Conservation (phyloP, 305 asterid species). For the Stenogyne calaminthoides region DNA sequence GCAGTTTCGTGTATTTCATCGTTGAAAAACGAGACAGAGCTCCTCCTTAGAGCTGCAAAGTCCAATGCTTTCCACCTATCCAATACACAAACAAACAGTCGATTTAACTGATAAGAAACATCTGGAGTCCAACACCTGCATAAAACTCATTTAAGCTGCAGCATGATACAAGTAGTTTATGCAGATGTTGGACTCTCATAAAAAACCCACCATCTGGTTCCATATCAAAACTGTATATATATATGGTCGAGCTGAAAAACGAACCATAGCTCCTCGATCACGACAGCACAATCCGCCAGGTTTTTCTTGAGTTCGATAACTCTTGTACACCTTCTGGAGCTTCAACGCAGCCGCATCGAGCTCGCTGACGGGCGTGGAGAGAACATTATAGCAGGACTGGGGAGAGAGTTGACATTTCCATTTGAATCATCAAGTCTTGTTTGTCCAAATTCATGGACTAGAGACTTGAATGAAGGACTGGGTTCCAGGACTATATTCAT, state of each 20-base stretch:
- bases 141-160: too few relatives aligned
- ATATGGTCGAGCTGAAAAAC: constrained; percentile 18
- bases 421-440: constrained; percentile 25
- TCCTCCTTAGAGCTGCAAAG: constrained; percentile 73
- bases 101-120: not conserved
- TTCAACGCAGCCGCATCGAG: constrained; percentile 85
- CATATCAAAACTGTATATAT: too few relatives aligned
- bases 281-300: constrained; percentile 92
- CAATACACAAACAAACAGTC: constrained; percentile 1
- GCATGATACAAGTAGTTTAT: too few relatives aligned
- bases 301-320: constrained; percentile 75
- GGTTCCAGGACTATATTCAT: constrained; percentile 47
- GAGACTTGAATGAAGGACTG: constrained; percentile 54
- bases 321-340: constrained; percentile 87
- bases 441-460: constrained; percentile 42
- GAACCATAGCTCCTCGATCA: constrained; percentile 86
- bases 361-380: constrained; percentile 65
- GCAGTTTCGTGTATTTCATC: constrained; percentile 79
- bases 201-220: too few relatives aligned
- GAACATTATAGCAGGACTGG: constrained; percentile 50
- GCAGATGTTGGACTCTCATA: too few relatives aligned
- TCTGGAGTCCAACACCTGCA: too few relatives aligned
- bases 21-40: constrained; percentile 77
- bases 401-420: constrained; percentile 35
- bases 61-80: constrained; percentile 92